Conservation (phyloP, 495 filamentous ascomycete species). For the Baudoinia panamericana region DNA sequence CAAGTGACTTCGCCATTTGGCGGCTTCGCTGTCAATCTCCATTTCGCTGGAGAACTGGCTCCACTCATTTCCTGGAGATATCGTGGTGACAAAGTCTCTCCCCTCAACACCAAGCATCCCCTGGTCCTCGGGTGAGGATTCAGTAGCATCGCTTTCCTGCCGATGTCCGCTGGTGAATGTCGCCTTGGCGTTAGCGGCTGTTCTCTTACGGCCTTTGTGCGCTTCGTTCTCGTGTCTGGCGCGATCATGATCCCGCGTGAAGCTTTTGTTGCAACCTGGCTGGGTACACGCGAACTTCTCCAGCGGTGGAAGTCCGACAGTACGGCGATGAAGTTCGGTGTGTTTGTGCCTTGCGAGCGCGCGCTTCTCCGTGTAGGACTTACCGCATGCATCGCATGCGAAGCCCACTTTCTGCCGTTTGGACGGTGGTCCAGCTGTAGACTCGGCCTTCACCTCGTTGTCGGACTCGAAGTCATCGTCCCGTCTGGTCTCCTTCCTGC, state of each 20-base stretch:
- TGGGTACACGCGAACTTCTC: background rate
- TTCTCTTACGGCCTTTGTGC: conserved; percentile 5
- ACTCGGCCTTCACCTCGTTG: no score
- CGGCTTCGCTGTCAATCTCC: background rate
- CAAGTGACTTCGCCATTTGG: no score
- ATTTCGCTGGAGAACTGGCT: background rate
- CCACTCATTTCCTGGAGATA: background rate
- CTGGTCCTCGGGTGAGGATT: background rate
- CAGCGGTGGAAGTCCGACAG: background rate
- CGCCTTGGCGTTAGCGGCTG: background rate
- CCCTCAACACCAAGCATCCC: background rate
- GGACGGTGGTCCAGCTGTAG: background rate
- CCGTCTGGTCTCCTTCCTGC: no score
- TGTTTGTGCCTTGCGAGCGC: conserved; percentile 6
- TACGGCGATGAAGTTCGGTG: background rate
- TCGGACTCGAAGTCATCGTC: no score
- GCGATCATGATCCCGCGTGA: conserved; percentile 5
- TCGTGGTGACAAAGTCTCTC: background rate
- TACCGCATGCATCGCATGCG: conserved; percentile 7
- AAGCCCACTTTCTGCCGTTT: background rate
- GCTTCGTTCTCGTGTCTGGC: conserved; percentile 5
- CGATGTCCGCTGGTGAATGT: background rate
- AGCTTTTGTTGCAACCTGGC: background rate
- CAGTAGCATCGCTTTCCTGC: background rate
- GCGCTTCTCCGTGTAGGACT: conserved; percentile 5